Percentiles rank a stretch among this genome's conserved stretches.
Conservation (phyloP, 169 alveolate genomes). For the Plasmodium gonderi region DNA sequence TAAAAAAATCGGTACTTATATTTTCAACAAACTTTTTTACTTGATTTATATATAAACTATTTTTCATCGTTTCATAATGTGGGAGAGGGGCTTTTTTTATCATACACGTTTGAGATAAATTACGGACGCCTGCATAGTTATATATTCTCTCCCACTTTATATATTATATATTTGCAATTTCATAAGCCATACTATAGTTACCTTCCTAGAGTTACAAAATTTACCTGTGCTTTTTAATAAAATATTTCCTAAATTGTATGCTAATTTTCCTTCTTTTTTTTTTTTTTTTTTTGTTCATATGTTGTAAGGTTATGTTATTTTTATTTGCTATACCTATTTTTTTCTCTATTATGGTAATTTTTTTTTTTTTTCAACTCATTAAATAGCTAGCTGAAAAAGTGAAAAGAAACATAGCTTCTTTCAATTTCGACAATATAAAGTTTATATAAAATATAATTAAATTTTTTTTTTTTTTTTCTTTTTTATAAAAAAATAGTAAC, state of each 20-base stretch:
- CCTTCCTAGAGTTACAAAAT: background rate
- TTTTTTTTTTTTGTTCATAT: background rate
- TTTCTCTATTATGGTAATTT: background rate
- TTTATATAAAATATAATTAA: too few relatives aligned
- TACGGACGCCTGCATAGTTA: background rate
- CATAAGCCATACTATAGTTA: background rate
- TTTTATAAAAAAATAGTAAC: background rate
- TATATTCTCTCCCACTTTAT: background rate
- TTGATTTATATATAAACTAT: slow-evolving; percentile 12
- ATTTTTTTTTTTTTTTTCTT: too few relatives aligned
- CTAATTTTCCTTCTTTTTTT: background rate
- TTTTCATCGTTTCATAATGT: slow-evolving; percentile 15
- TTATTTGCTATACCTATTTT: background rate
- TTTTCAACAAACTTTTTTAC: slow-evolving; percentile 15
- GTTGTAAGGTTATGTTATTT: background rate
- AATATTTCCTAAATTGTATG: too few relatives aligned
- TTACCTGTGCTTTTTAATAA: too few relatives aligned
- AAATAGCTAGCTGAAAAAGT: background rate
- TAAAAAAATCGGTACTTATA: background rate
- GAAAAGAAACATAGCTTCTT: background rate
- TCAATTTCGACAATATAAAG: background rate
- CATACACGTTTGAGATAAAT: background rate
- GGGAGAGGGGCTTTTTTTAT: background rate
- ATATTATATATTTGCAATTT: background rate
- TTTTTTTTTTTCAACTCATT: slow-evolving; percentile 1